Percentiles rank a stretch among this genome's conserved stretches.
phyloP scores from a whole-genome alignment of 2,329 filamentous ascomycete species.

The Alternaria sp. region DNA sequence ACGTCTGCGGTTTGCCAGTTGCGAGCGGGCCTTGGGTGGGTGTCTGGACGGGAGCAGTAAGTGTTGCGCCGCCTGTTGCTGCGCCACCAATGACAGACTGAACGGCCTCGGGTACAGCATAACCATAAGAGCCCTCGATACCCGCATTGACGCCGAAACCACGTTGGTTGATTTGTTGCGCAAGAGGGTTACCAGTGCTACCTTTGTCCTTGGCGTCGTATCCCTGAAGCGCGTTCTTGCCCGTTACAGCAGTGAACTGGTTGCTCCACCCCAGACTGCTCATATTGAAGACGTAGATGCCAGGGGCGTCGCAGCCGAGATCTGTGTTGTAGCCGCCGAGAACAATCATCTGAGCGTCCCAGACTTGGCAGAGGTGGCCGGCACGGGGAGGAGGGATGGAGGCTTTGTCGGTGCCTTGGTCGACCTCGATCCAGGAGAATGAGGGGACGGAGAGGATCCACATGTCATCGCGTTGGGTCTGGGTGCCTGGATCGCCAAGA shows the following conservation, averaged over 20 bases:
- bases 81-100: conserved; percentile 73
- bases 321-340: conserved; percentile 74
- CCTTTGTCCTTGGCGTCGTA: conserved; percentile 38
- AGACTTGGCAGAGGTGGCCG: conserved; percentile 79
- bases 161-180: conserved; percentile 63
- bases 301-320: conserved; percentile 71
- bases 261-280: conserved; percentile 74
- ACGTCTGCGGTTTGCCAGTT: conserved; percentile 74
- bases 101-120: conserved; percentile 73
- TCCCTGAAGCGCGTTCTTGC: conserved; percentile 59
- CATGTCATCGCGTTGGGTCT: conserved; percentile 73
- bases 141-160: conserved; percentile 62
- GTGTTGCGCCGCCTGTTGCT: conserved; percentile 72
- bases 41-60: conserved; percentile 68
- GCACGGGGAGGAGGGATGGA: conserved; percentile 66
- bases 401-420: conserved; percentile 53
- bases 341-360: conserved; percentile 82
- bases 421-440: conserved; percentile 80
- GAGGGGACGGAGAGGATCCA: conserved; percentile 83
- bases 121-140: conserved; percentile 69
- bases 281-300: conserved; percentile 81
- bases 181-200: conserved; percentile 56
- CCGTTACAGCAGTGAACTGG: conserved; percentile 71
- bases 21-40: conserved; percentile 75
- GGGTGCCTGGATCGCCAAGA: conserved; percentile 67